phyloP scores from a whole-genome alignment of 1,284 basidiomycete genomes.

The Sphagnurus paluster region DNA sequence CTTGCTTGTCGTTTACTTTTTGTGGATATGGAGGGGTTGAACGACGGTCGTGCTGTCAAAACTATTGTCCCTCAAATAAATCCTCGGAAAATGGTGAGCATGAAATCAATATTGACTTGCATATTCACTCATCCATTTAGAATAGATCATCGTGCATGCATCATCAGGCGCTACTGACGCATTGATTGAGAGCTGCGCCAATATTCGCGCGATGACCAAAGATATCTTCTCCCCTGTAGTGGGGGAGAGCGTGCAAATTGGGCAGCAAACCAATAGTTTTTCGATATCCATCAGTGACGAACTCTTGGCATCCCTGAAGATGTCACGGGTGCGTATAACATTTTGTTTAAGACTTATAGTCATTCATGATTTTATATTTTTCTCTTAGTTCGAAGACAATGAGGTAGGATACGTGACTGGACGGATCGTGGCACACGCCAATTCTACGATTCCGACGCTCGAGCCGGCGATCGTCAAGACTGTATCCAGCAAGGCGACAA shows the following conservation, averaged over 20 bases:
- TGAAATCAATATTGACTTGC: background rate
- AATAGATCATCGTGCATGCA: conserved; percentile 88
- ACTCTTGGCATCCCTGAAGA: conserved; percentile 75
- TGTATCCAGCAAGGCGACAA: conserved; percentile 20
- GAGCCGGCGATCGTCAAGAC: conserved; percentile 46
- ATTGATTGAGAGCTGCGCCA: conserved; percentile 78
- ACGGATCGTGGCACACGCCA: conserved; percentile 78
- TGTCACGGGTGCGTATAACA: conserved; percentile 75
- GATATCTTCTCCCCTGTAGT: conserved; percentile 83
- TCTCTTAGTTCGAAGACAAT: conserved; percentile 98
- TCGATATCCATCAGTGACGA: conserved; percentile 93
- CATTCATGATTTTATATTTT: background rate
- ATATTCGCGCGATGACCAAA: conserved; percentile 84
- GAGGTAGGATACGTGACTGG: conserved; percentile 93
- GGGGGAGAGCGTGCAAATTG: conserved; percentile 83
- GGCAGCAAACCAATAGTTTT: conserved; percentile 94
- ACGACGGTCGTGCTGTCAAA: conserved; percentile 95
- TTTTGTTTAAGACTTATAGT: background rate
- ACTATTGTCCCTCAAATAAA: conserved; percentile 96
- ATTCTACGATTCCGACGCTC: conserved; percentile 71
- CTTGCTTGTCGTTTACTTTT: conserved; percentile 86
- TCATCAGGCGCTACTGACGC: conserved; percentile 63
- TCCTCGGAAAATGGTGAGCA: conserved; percentile 85
- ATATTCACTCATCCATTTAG: conserved; percentile 7
- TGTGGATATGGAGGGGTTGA: conserved; percentile 94